Percentiles rank a stretch among this genome's conserved stretches.
Evolutionary conservation across 495 filamentous ascomycete species (phyloP).

Genomic region (Hyaloscypha bicolor): DNA sequence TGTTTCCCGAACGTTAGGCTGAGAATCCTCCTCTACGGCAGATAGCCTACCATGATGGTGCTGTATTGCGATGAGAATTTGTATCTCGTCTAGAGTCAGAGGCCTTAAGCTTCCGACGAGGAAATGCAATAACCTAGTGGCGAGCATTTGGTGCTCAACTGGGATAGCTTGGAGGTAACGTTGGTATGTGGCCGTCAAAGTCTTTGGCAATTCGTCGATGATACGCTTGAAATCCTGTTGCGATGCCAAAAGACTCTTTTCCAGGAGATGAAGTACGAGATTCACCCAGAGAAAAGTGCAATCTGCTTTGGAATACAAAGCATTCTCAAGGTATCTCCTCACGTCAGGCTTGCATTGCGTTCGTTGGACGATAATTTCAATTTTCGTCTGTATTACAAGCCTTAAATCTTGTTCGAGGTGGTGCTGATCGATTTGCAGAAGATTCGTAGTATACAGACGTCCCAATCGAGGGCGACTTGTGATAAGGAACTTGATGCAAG

Average conservation of each 20-base stretch:
- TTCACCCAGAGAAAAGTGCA: slow-evolving; percentile 34
- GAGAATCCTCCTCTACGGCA: background rate
- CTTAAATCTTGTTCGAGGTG: background rate
- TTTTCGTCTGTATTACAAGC: background rate
- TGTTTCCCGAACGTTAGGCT: background rate
- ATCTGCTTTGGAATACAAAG: slow-evolving; percentile 25
- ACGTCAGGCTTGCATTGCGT: slow-evolving; percentile 14
- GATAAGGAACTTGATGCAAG: background rate
- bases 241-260: slow-evolving; percentile 14
- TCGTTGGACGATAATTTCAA: slow-evolving; percentile 20
- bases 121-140: background rate
- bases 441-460: background rate
- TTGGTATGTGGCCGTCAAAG: slow-evolving; percentile 25
- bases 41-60: background rate
- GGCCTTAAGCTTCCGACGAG: background rate
- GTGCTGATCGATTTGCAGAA: background rate
- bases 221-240: slow-evolving; percentile 26
- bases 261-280: slow-evolving; percentile 27
- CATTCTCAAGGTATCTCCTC: slow-evolving; percentile 20
- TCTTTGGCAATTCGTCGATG: slow-evolving; percentile 24
- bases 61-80: background rate
- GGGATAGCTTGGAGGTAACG: slow-evolving; percentile 24
- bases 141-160: background rate
- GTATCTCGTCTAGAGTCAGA: background rate
- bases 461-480: background rate